Percentiles rank a stretch among this genome's conserved stretches.
Evolutionary conservation across 495 filamentous ascomycete genomes (phyloP).

Genomic region (Penicillium canariense): DNA sequence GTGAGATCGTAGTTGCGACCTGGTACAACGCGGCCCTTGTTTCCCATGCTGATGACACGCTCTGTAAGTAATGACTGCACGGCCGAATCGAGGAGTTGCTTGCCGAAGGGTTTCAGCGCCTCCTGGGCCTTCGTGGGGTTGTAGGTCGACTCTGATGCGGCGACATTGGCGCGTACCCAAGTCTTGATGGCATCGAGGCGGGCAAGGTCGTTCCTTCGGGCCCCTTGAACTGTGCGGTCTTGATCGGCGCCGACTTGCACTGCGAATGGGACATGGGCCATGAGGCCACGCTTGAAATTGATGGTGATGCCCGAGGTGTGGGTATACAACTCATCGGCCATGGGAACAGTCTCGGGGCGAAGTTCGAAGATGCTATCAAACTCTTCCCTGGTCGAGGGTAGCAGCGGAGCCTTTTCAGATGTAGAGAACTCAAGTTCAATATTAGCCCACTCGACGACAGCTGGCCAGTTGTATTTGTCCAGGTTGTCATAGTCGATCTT

Average conservation of each 20-base stretch:
- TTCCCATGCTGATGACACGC: slow-evolving; percentile 58
- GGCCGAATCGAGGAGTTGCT: slow-evolving; percentile 51
- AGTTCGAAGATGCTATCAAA: slow-evolving; percentile 51
- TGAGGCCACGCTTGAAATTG: slow-evolving; percentile 31
- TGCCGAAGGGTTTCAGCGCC: slow-evolving; percentile 43
- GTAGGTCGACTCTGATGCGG: slow-evolving; percentile 52
- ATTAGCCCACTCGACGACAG: slow-evolving; percentile 70
- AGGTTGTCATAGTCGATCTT: slow-evolving; percentile 69
- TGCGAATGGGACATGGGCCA: slow-evolving; percentile 41
- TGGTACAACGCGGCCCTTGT: slow-evolving; percentile 50
- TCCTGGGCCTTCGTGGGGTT: slow-evolving; percentile 37
- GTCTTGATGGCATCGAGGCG: slow-evolving; percentile 50
- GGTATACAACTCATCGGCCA: slow-evolving; percentile 44
- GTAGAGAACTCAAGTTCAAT: slow-evolving; percentile 46
- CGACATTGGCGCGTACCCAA: slow-evolving; percentile 59
- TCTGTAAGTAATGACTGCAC: slow-evolving; percentile 56
- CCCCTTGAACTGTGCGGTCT: neutral
- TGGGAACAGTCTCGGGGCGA: slow-evolving; percentile 37
- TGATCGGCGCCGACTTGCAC: slow-evolving; percentile 23
- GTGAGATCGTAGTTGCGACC: slow-evolving; percentile 58
- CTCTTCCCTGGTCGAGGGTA: slow-evolving; percentile 50
- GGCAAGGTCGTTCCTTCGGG: slow-evolving; percentile 22
- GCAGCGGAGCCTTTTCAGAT: slow-evolving; percentile 41
- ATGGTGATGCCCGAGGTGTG: slow-evolving; percentile 30
- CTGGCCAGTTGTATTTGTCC: slow-evolving; percentile 72